These are phyloP conservation scores for Cyclocybe cylindracea DNA, from an alignment of 768 basidiomycete genomes.

Conservation along the genomic window DNA sequence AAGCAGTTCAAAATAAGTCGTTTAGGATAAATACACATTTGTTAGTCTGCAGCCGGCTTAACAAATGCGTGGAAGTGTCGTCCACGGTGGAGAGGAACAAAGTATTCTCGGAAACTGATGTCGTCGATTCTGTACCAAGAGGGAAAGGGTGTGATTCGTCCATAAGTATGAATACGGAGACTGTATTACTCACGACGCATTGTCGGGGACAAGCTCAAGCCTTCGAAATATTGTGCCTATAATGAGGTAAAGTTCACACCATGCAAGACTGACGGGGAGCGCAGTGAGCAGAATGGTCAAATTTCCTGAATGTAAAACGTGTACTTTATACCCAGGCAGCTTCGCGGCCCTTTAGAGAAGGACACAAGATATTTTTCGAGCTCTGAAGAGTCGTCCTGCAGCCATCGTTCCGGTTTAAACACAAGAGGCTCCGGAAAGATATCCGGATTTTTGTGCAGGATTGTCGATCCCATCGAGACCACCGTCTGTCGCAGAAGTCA, in stretches of 20 bases:
- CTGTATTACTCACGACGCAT: conserved; percentile 28
- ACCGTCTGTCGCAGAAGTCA: conserved; percentile 29
- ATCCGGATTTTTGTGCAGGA: conserved; percentile 38
- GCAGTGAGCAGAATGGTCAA: neutral
- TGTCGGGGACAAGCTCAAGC: conserved; percentile 32
- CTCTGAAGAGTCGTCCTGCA: conserved; percentile 30
- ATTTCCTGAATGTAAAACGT: conserved; percentile 8
- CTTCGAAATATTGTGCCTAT: conserved; percentile 41
- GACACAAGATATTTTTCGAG: conserved; percentile 42
- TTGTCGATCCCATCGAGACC: conserved; percentile 38
- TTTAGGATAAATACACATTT: too few relatives aligned
- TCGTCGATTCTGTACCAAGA: conserved; percentile 25
- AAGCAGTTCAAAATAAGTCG: too few relatives aligned
- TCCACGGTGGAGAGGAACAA: conserved; percentile 35
- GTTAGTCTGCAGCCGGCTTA: conserved; percentile 14
- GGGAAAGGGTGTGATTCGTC: neutral
- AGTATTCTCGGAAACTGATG: conserved; percentile 35
- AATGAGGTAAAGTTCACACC: conserved; percentile 43
- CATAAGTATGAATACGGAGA: neutral
- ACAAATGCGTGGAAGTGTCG: conserved; percentile 32
- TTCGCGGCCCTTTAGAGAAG: conserved; percentile 47
- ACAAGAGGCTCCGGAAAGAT: conserved; percentile 40
- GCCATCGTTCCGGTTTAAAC: conserved; percentile 47
- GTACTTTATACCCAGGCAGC: conserved; percentile 46
- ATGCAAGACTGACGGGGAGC: conserved; percentile 34